These are phyloP conservation scores for Mesembryanthemum crystallinum DNA, from an alignment of 148 eudicot genomes.

Conservation along the genomic window DNA sequence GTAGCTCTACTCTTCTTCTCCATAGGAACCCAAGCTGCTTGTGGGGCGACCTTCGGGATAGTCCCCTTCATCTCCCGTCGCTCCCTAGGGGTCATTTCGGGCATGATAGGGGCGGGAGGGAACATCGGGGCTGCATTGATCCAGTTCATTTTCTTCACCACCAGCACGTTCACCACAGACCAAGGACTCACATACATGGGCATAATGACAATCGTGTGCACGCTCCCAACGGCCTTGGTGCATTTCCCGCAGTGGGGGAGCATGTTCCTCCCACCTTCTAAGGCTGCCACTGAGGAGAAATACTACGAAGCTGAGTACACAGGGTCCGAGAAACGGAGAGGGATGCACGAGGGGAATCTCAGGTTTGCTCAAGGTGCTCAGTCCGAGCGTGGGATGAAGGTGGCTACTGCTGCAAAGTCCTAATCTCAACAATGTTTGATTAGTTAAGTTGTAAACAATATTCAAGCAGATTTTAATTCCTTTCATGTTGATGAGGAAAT, in stretches of 20 bases:
- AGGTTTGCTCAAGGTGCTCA: constrained; percentile 34
- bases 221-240: constrained; percentile 39
- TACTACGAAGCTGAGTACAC: constrained; percentile 34
- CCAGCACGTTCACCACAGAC: constrained; percentile 12
- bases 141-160: constrained; percentile 47
- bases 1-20: constrained; percentile 44
- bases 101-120: too few species aligned
- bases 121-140: constrained; percentile 49
- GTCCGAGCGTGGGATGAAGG: constrained; percentile 35
- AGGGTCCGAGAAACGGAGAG: constrained; percentile 33
- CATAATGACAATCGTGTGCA: constrained; percentile 41
- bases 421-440: not conserved
- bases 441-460: too few species aligned
- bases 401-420: constrained; percentile 3
- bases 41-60: constrained; percentile 55
- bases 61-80: constrained; percentile 53
- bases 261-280: constrained; percentile 40
- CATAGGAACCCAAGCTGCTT: constrained; percentile 47
- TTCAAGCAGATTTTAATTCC: too few species aligned
- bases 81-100: constrained; percentile 46
- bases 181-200: constrained; percentile 49
- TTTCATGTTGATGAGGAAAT: too few species aligned
- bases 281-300: constrained; percentile 28
- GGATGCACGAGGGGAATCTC: constrained; percentile 30
- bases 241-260: constrained; percentile 68